Base-by-base conservation (phyloP, 2,329 filamentous ascomycete genomes). In the Exserohilum turcica region DNA sequence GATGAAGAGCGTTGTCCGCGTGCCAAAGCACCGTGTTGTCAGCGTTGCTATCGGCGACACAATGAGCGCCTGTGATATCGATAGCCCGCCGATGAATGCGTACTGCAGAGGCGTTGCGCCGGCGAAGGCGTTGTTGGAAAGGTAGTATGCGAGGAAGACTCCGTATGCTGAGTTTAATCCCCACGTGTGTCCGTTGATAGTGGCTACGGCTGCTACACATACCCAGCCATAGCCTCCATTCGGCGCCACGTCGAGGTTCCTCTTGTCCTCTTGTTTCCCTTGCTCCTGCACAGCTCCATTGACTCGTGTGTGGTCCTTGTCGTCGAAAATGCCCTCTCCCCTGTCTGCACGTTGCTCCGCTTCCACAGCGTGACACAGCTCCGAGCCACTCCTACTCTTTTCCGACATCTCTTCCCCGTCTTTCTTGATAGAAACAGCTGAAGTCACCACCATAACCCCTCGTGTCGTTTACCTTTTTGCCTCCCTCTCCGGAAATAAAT, bases 31-130 rank as follows among this genome's bases (percentile, higher is more conserved):
- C 1, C 86, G 80, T 0, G 85, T 85, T 29, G 78, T 82, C 6
- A 82, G 71, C 0, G 88, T 91, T 5, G 84, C 86, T 1, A 91
- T 29, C 0, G 90, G 90, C 0, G 89, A 88, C 24, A 90, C 75
- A 6, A 90, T 70, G 54, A 92, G 79, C 1, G 87, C 87, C 74
- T 76, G 80, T 1, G 84, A 85, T 37, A 89, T 84, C 27, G 84
- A 87, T 0, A 90, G 77, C 0, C 86, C 86, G 24, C 90, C 90
- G n/a, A 93, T 81, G 68, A 93, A 92, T 35, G 90, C 90, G 72
- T 87, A 92, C 5, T 86, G 81, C 2, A 92, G 80, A 2, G 82
- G 75, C 0, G 83, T 85, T 2, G 88, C 83, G 12, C 82, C 84
- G 0, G 84, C 81, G 58, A 89, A 91, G 18, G 80, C 79, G 46